Conservation (phyloP, 2,329 filamentous ascomycete species). For the Thyridium curvatum region DNA sequence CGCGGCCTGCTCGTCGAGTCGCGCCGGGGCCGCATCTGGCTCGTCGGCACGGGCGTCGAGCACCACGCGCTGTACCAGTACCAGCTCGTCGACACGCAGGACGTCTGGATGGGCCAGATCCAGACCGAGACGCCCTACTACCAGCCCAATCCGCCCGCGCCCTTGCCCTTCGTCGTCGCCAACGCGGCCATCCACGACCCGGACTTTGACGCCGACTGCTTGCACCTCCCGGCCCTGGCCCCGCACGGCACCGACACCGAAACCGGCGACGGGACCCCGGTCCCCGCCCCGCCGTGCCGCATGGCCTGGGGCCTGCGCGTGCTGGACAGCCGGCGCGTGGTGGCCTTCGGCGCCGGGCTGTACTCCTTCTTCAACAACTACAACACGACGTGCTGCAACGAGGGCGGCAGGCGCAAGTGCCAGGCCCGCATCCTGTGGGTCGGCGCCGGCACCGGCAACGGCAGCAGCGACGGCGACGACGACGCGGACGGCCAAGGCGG, state of each 20-base stretch:
- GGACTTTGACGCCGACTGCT: constrained; percentile 40
- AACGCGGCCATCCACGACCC: constrained; percentile 35
- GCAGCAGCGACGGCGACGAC: constrained; percentile 7
- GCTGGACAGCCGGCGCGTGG: constrained; percentile 44
- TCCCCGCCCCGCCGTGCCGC: constrained; percentile 31
- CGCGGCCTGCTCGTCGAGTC: constrained; percentile 43
- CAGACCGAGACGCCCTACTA: constrained; percentile 70
- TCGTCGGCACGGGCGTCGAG: constrained; percentile 60
- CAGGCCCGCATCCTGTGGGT: constrained; percentile 34
- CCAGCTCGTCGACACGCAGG: constrained; percentile 51
- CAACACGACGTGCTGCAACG: constrained; percentile 36
- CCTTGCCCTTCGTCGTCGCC: constrained; percentile 45
- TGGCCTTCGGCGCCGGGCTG: constrained; percentile 55
- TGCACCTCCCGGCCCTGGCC: constrained; percentile 1
- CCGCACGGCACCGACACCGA: not conserved
- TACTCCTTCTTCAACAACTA: constrained; percentile 67
- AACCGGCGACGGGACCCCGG: constrained; percentile 7
- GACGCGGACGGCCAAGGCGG: constrained; percentile 2
- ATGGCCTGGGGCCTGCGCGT: constrained; percentile 62
- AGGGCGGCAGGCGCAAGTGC: constrained; percentile 29
- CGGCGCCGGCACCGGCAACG: constrained; percentile 3
- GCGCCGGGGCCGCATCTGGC: constrained; percentile 42
- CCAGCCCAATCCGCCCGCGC: constrained; percentile 57
- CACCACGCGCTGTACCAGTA: constrained; percentile 66
- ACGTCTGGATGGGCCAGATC: constrained; percentile 57